Conservation (phyloP, 768 basidiomycete species). For the Crassisporium funariophilum region DNA sequence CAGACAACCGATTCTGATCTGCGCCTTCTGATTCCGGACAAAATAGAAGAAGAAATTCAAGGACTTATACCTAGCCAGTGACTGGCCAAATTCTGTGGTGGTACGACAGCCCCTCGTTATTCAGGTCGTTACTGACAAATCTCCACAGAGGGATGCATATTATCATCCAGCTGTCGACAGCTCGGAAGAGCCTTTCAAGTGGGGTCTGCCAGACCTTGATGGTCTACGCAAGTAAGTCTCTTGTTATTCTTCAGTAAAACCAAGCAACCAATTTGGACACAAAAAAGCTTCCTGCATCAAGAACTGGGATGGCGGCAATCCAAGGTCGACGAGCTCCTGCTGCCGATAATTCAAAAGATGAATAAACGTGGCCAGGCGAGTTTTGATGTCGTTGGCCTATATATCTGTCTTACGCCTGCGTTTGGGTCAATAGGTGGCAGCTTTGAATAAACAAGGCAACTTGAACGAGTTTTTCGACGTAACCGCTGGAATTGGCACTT, state of each 20-base stretch:
- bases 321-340: conserved; percentile 89
- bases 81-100: conserved; percentile 94
- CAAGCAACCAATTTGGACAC: conserved; percentile 1
- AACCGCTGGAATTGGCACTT: conserved; percentile 63
- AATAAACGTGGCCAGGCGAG: conserved; percentile 74
- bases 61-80: conserved; percentile 71
- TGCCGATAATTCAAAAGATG: conserved; percentile 91
- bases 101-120: conserved; percentile 48
- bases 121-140: too few species aligned
- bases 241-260: background rate
- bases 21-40: background rate
- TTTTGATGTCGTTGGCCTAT: background rate
- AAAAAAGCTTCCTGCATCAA: conserved; percentile 72
- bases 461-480: conserved; percentile 77
- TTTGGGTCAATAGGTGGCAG: conserved; percentile 46
- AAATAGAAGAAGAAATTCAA: conserved; percentile 88
- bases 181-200: conserved; percentile 93
- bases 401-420: background rate
- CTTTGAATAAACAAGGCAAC: conserved; percentile 76
- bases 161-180: conserved; percentile 88
- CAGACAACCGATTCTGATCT: background rate
- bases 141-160: conserved; percentile 96
- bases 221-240: conserved; percentile 74
- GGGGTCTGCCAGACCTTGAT: conserved; percentile 96
- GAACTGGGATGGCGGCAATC: conserved; percentile 81